Conservation (phyloP, 169 alveolate species). For the Nephromyces sp. region DNA sequence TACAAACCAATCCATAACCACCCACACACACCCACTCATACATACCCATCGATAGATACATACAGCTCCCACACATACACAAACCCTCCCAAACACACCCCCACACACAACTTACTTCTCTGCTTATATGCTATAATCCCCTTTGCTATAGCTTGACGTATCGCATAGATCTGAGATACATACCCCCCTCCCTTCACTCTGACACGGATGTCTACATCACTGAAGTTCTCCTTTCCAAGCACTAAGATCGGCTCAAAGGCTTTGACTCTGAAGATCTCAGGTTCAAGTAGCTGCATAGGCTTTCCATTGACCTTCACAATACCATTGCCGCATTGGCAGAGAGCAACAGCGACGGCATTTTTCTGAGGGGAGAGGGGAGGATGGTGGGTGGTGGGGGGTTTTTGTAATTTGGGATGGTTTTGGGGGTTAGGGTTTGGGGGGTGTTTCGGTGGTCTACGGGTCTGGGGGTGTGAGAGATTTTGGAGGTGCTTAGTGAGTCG, state of each 20-base stretch:
- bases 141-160: conserved; percentile 94
- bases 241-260: conserved; percentile 92
- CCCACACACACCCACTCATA: too few relatives aligned
- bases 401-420: too few relatives aligned
- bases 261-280: conserved; percentile 77
- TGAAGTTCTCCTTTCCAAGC: conserved; percentile 86
- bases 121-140: conserved; percentile 95
- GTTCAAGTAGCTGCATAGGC: conserved; percentile 30
- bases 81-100: too few relatives aligned
- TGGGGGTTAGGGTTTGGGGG: too few relatives aligned
- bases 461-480: too few relatives aligned
- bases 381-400: too few relatives aligned
- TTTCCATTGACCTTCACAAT: conserved; percentile 51
- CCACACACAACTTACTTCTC: conserved; percentile 74
- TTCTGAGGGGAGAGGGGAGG: conserved; percentile 70
- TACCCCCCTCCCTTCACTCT: conserved; percentile 98
- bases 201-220: conserved; percentile 86
- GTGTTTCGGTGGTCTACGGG: too few relatives aligned
- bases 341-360: conserved; percentile 96
- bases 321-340: conserved; percentile 83
- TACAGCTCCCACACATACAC: too few relatives aligned
- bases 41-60: too few relatives aligned
- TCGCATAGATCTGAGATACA: conserved; percentile 87
- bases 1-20: too few relatives aligned
- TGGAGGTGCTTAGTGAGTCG: too few relatives aligned